phyloP scores from a whole-genome alignment of 1,139 yeast genomes.

The Debaryomyces nepalensis region DNA sequence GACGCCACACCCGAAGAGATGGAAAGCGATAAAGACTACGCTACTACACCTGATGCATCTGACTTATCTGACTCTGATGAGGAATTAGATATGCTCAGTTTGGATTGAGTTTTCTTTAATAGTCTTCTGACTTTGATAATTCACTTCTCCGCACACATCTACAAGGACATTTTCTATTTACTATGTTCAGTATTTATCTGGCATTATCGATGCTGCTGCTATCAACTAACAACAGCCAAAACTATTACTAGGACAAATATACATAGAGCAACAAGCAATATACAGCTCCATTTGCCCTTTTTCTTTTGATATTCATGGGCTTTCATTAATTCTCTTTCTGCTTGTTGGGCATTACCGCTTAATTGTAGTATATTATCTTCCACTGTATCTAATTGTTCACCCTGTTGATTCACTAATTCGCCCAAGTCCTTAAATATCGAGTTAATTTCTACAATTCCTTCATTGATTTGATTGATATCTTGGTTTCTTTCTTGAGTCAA shows the following conservation, averaged over 20 bases:
- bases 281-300: conserved; percentile 76
- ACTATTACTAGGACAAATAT: conserved; percentile 44
- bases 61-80: conserved; percentile 25
- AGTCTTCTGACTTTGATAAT: not conserved
- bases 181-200: not conserved
- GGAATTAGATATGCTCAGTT: conserved; percentile 19
- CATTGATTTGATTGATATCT: conserved; percentile 72
- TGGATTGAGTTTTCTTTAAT: conserved; percentile 16
- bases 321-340: conserved; percentile 66
- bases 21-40: conserved; percentile 22
- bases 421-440: conserved; percentile 83
- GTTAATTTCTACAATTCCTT: conserved; percentile 83
- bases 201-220: conserved; percentile 9
- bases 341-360: conserved; percentile 70
- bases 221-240: conserved; percentile 41
- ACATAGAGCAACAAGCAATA: conserved; percentile 53
- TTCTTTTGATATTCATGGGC: conserved; percentile 77
- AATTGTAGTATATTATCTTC: conserved; percentile 75
- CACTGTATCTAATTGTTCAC: conserved; percentile 78
- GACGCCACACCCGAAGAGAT: conserved; percentile 16
- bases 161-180: not conserved
- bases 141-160: not conserved
- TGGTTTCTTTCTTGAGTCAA: conserved; percentile 73
- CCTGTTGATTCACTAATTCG: conserved; percentile 78
- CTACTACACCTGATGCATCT: conserved; percentile 33